phyloP scores from a whole-genome alignment of 306 rosid genomes.

The Trichosanthes cucumerina region DNA sequence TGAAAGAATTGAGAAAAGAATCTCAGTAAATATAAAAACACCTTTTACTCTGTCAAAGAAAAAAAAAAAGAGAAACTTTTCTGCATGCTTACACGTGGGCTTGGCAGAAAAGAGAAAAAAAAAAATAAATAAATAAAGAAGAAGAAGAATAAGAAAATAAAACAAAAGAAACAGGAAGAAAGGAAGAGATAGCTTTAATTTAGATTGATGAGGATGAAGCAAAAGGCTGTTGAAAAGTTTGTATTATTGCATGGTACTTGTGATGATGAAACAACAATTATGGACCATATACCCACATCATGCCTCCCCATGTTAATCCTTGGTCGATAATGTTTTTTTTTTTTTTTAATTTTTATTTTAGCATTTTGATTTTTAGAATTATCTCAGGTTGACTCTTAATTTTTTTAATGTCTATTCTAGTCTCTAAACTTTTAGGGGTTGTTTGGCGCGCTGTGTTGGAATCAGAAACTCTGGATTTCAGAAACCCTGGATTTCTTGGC shows the following conservation, averaged over 20 bases:
- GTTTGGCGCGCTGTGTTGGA: too few species aligned
- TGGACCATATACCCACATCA: background rate
- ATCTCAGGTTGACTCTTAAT: too few species aligned
- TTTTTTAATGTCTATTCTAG: too few species aligned
- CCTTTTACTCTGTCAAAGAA: background rate
- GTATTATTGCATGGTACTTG: background rate
- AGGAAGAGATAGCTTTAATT: background rate
- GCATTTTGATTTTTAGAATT: too few species aligned
- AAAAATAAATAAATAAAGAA: background rate
- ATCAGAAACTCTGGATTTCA: too few species aligned
- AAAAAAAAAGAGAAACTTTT: background rate
- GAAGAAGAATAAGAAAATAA: background rate
- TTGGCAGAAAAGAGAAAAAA: background rate
- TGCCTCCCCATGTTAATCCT: background rate
- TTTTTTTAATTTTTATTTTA: background rate
- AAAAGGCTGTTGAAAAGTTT: background rate
- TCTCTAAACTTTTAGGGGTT: too few species aligned
- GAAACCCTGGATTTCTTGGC: too few species aligned
- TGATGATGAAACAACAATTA: background rate
- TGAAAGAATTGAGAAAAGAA: background rate
- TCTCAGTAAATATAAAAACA: background rate
- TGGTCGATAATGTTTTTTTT: background rate
- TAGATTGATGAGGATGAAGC: background rate
- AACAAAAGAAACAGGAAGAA: background rate
- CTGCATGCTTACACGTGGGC: slow-evolving; percentile 5